Evolutionary conservation across 2,329 filamentous ascomycete genomes (phyloP).

Genomic region (Pestalotiopsis sp.): DNA sequence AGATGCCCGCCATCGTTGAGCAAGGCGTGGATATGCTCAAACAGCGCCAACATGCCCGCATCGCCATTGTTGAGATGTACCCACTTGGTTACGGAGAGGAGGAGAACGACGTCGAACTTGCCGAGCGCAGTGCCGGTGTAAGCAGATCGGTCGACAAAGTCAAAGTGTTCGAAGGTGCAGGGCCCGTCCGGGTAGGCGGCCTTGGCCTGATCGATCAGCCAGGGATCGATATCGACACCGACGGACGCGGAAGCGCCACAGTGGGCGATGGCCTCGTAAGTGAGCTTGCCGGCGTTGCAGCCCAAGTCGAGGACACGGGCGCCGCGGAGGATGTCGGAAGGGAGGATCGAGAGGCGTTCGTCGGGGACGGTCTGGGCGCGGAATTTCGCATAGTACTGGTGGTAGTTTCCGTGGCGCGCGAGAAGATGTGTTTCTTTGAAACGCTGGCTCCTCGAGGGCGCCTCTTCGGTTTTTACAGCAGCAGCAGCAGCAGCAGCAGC

Average conservation of each 20-base stretch:
- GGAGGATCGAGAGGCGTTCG: slow-evolving; percentile 11
- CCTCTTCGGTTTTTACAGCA: not conserved
- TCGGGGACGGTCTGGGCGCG: slow-evolving; percentile 10
- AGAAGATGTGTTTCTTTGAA: slow-evolving; percentile 6
- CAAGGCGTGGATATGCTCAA: slow-evolving; percentile 7
- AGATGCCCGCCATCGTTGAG: slow-evolving; percentile 8
- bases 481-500: too few species aligned
- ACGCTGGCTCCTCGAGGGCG: slow-evolving; percentile 5
- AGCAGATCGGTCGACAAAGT: slow-evolving; percentile 8
- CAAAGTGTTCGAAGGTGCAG: slow-evolving; percentile 10
- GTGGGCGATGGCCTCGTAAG: slow-evolving; percentile 7
- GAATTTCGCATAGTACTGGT: slow-evolving; percentile 13
- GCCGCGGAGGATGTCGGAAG: slow-evolving; percentile 6
- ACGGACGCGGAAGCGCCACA: slow-evolving; percentile 8
- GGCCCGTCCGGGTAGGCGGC: slow-evolving; percentile 10
- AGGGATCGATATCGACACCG: slow-evolving; percentile 12
- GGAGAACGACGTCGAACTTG: slow-evolving; percentile 10
- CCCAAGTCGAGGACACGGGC: slow-evolving; percentile 11
- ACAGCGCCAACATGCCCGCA: slow-evolving; percentile 10
- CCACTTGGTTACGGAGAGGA: slow-evolving; percentile 14
- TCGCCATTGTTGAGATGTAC: slow-evolving; percentile 12
- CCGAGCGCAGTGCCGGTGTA: slow-evolving; percentile 10
- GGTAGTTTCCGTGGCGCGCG: slow-evolving; percentile 13
- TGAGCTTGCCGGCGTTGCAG: slow-evolving; percentile 12
- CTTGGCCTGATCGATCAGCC: slow-evolving; percentile 11